Evolutionary conservation across 768 basidiomycete genomes (phyloP).

Genomic region (Suillus plorans): DNA sequence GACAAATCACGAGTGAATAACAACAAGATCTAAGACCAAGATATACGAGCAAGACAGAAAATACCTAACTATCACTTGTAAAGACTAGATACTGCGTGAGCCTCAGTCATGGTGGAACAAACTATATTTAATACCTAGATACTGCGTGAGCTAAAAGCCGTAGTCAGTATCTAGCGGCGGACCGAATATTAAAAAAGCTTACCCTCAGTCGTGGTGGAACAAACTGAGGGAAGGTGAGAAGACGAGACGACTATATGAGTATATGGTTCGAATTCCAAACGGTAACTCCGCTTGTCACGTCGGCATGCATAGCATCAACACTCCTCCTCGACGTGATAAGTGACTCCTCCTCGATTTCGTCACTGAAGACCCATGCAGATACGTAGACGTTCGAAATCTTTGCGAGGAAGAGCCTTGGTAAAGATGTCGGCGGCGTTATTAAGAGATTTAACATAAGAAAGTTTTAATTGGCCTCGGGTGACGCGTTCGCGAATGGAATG

Average conservation of each 20-base stretch:
- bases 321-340: neutral
- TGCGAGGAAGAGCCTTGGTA: rapidly evolving
- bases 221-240: neutral
- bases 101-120: too few relatives aligned
- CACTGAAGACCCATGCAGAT: neutral
- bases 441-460: neutral
- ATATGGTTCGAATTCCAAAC: neutral
- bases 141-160: too few relatives aligned
- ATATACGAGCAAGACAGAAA: too few relatives aligned
- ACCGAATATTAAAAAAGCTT: too few relatives aligned
- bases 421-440: neutral
- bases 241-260: rapidly evolving
- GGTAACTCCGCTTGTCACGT: neutral
- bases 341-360: neutral
- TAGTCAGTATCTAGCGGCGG: too few relatives aligned
- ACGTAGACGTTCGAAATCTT: neutral
- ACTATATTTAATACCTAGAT: too few relatives aligned
- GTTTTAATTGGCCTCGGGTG: rapidly evolving
- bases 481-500: neutral
- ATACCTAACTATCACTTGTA: too few relatives aligned
- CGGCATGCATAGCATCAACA: neutral
- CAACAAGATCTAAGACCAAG: too few relatives aligned
- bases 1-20: too few relatives aligned
- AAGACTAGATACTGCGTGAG: too few relatives aligned
- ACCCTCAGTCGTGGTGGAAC: too few relatives aligned